Base-by-base conservation (phyloP, 305 asterid species). In the Solanum hybrid region DNA sequence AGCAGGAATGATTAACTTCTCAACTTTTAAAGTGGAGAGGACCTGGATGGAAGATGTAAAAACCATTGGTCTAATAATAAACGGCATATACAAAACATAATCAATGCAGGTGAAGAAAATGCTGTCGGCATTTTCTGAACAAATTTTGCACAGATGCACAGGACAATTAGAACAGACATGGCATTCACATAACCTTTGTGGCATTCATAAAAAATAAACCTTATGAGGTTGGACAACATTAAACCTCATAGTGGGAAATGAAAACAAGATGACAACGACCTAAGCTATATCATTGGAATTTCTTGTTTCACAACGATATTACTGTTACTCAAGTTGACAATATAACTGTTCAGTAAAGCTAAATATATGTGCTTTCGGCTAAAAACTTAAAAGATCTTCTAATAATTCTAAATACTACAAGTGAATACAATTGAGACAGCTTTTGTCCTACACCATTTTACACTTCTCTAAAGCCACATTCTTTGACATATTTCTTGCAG, bases 1-100 rank as follows among this genome's bases (percentile, higher is more conserved):
- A 87, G 99, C 99, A 29, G 99, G 99, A 90, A 97, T 95, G 88
- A 96, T 91, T 94, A 97, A 92, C 87, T 93, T 94, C 92, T 94
- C 95, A 40, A 97, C 95, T 91, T 92, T 91, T 79, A 96, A 97
- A 88, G 91, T 93, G 88, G 92, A 91, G 9, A 97, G 97, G 91
- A 94, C 97, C 99, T 97, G 95, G 42, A 84, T 51, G 11, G 40
- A 51, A 71, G 75, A 84, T 51, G 87, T 29, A 31, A 84, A 84
- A 84, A 51, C 20, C 10, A 84, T 51, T 51, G 75, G 87, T 84
- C 31, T 82, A 31, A 29, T 20, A 84, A 84, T 17, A 20, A 84
- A 84, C 42, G 4, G 32, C 31, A 51, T 84, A 51, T 46, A 46
- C 69, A 82, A 46, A 10, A 82, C 38, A 80, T 13, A 29, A 20